Conservation (phyloP, 1,139 yeast genomes). For the Taiozyma onychis region DNA sequence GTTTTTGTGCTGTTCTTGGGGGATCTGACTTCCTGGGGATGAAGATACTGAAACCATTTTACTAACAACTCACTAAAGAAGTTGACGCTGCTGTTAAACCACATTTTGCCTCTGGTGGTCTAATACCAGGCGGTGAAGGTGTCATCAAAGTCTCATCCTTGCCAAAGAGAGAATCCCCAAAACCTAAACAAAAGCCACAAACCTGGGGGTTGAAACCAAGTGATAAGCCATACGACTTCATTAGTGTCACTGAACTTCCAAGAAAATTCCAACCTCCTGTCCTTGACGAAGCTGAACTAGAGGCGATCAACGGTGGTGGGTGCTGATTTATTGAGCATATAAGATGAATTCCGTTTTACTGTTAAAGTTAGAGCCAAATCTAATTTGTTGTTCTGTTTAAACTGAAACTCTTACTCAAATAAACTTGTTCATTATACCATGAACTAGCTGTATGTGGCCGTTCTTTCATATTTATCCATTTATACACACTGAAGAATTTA, state of each 20-base stretch:
- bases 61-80: slow-evolving; percentile 4
- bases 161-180: slow-evolving; percentile 11
- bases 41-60: not conserved
- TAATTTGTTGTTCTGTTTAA: not conserved
- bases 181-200: slow-evolving; percentile 7
- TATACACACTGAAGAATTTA: not conserved
- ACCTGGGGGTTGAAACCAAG: slow-evolving; percentile 10
- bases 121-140: slow-evolving; percentile 20
- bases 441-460: not conserved
- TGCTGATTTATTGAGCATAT: slow-evolving; percentile 8
- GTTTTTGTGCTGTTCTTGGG: not conserved
- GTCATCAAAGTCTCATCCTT: slow-evolving; percentile 12
- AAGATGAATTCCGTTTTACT: not conserved
- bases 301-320: slow-evolving; percentile 23
- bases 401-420: not conserved
- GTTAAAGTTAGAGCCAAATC: not conserved
- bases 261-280: slow-evolving; percentile 18
- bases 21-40: not conserved
- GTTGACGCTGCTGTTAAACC: slow-evolving; percentile 12
- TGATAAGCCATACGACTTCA: slow-evolving; percentile 20
- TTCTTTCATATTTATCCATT: not conserved
- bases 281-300: slow-evolving; percentile 19
- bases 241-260: slow-evolving; percentile 17
- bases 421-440: not conserved
- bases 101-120: slow-evolving; percentile 20